Conservation (phyloP, 192 early-diverging fungal species). For the Rhizophagus prolifer region DNA sequence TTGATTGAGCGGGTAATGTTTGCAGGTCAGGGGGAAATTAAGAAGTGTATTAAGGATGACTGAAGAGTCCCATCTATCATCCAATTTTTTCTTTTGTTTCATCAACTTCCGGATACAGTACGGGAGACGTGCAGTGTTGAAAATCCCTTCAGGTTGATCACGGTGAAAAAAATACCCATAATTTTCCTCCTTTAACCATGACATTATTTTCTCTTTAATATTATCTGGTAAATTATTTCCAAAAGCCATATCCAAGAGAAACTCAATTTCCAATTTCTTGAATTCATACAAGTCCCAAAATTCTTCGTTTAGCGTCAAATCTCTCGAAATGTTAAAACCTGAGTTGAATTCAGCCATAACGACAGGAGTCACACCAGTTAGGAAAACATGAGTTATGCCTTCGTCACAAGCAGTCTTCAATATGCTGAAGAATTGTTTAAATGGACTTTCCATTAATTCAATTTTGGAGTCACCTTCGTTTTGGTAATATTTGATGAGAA, state of each 20-base stretch:
- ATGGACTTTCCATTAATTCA: no score
- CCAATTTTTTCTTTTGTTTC: not conserved
- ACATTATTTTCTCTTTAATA: not conserved
- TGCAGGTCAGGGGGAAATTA: no score
- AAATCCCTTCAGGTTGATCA: not conserved
- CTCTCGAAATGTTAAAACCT: constrained; percentile 14
- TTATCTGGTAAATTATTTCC: constrained; percentile 1
- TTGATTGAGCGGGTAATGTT: not conserved
- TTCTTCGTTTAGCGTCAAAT: not conserved
- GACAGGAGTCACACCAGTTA: constrained; percentile 7
- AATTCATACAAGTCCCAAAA: constrained; percentile 15
- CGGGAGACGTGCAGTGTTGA: not conserved
- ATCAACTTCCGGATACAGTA: not conserved
- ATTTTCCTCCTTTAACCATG: not conserved
- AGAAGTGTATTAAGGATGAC: not conserved
- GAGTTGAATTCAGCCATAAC: constrained; percentile 1
- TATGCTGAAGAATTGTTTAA: no score
- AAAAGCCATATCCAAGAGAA: constrained; percentile 6
- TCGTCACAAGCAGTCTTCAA: constrained; percentile 3
- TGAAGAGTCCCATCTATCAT: not conserved
- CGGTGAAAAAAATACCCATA: not conserved
- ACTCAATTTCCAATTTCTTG: not conserved
- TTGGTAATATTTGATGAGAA: no score
- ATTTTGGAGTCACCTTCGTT: no score
- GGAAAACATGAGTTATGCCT: constrained; percentile 6